Percentiles rank a stretch among this genome's conserved stretches.
phyloP scores from a whole-genome alignment of 2,329 filamentous ascomycete genomes.

The Tolypocladium pustulatum region DNA sequence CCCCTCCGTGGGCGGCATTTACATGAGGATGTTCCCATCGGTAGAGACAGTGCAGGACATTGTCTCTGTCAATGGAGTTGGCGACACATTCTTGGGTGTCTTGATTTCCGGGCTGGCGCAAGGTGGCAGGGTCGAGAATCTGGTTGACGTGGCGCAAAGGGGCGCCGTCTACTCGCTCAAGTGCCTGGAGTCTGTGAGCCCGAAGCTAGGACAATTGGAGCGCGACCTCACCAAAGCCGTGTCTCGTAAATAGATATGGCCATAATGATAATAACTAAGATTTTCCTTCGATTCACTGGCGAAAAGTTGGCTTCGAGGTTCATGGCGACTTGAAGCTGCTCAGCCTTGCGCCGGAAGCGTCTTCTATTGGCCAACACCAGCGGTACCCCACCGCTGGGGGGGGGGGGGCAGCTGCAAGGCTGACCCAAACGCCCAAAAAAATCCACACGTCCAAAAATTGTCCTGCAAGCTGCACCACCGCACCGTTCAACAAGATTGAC shows the following conservation, averaged over 20 bases:
- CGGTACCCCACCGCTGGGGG: neutral
- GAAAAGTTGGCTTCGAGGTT: neutral
- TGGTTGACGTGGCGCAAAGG: slow-evolving; percentile 72
- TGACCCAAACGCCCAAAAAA: slow-evolving; percentile 21
- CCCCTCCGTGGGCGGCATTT: slow-evolving; percentile 59
- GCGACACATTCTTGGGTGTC: slow-evolving; percentile 85
- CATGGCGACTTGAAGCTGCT: too few relatives aligned
- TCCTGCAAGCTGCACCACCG: slow-evolving; percentile 2
- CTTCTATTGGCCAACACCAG: neutral
- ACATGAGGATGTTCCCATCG: slow-evolving; percentile 64
- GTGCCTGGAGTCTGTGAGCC: slow-evolving; percentile 63
- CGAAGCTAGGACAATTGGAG: slow-evolving; percentile 37
- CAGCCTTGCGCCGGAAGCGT: neutral
- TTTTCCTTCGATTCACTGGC: neutral
- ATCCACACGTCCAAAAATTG: slow-evolving; percentile 12
- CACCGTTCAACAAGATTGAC: neutral
- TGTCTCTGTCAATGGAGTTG: slow-evolving; percentile 86
- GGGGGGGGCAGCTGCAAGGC: slow-evolving; percentile 15
- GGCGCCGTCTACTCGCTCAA: slow-evolving; percentile 71
- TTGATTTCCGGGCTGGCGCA: slow-evolving; percentile 67
- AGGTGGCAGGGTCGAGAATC: slow-evolving; percentile 42
- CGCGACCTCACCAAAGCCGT: slow-evolving; percentile 20
- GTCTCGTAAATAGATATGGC: slow-evolving; percentile 1
- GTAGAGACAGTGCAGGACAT: slow-evolving; percentile 58
- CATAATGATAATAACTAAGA: neutral